A percentile compares a stretch with the other conserved stretches of the same genome.
Conservation (phyloP, 305 asterid species). For the Rubia occidens region DNA sequence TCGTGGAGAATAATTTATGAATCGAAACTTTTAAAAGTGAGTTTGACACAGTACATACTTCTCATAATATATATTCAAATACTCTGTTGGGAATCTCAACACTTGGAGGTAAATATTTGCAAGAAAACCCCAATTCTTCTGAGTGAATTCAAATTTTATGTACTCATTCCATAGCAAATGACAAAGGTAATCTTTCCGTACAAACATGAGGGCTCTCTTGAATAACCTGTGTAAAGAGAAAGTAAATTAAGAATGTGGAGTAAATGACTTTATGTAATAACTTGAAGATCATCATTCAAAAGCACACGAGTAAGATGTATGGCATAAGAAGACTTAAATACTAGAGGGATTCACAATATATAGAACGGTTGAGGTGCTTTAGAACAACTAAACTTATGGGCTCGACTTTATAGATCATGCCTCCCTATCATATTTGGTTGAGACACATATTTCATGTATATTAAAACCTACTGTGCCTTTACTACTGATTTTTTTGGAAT, state of each 20-base stretch:
- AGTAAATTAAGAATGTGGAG: constrained; percentile 8
- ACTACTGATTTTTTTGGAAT: background rate
- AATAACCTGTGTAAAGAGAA: constrained; percentile 48
- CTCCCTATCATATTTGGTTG: background rate
- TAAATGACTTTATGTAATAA: background rate
- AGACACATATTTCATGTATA: background rate
- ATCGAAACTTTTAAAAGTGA: constrained; percentile 3
- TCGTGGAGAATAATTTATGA: background rate
- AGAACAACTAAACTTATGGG: background rate
- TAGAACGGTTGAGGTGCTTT: background rate
- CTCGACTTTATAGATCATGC: background rate
- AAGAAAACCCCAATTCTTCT: constrained; percentile 65
- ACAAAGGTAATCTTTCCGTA: constrained; percentile 70
- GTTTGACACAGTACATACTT: constrained; percentile 46
- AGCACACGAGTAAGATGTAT: background rate
- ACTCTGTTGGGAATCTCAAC: constrained; percentile 68
- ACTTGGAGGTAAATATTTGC: constrained; percentile 67
- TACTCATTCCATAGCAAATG: constrained; percentile 81
- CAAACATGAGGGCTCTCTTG: constrained; percentile 60
- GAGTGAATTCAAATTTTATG: constrained; percentile 61
- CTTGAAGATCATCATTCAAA: constrained; percentile 1
- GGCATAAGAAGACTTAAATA: background rate
- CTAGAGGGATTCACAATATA: background rate
- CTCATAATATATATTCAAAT: constrained; percentile 60
- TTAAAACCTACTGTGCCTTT: background rate